phyloP scores from a whole-genome alignment of 2,329 filamentous ascomycete genomes.

The Hypoxylon sp. region DNA sequence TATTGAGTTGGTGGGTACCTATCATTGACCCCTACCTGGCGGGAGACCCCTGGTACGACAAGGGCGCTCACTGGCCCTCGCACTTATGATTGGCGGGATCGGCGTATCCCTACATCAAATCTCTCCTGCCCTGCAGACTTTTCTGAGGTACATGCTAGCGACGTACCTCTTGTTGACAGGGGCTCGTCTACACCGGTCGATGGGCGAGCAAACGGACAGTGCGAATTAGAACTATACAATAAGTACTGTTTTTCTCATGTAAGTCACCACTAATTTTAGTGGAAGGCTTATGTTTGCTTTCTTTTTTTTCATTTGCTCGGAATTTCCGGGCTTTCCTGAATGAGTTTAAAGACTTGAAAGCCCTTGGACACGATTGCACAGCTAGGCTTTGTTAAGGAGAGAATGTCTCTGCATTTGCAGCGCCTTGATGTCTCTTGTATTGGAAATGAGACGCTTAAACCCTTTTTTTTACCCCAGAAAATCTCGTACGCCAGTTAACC shows the following conservation, averaged over 20 bases:
- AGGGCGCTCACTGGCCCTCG: slow-evolving; percentile 38
- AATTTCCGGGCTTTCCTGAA: background rate
- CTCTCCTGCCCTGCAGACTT: slow-evolving; percentile 37
- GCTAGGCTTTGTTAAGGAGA: background rate
- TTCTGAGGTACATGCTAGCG: slow-evolving; percentile 20
- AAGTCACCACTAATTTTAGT: background rate
- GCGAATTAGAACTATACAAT: slow-evolving; percentile 19
- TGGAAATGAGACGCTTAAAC: slow-evolving; percentile 4
- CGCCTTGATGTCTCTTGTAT: slow-evolving; percentile 13
- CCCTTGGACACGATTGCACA: background rate
- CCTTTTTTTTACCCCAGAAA: slow-evolving; percentile 41
- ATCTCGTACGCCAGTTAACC: slow-evolving; percentile 32
- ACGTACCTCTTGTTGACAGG: slow-evolving; percentile 41
- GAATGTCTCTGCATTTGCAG: slow-evolving; percentile 15
- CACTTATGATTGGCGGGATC: slow-evolving; percentile 43
- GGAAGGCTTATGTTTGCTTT: slow-evolving; percentile 8
- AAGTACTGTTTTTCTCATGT: slow-evolving; percentile 7
- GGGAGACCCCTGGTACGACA: slow-evolving; percentile 42
- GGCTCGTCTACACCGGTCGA: slow-evolving; percentile 46
- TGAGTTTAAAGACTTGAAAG: background rate
- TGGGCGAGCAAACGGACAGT: slow-evolving; percentile 44
- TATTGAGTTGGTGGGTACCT: slow-evolving; percentile 38
- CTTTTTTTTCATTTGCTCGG: background rate
- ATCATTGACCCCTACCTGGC: slow-evolving; percentile 31
- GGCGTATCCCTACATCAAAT: slow-evolving; percentile 40